Evolutionary conservation across 306 rosid genomes (phyloP), one percentile per base, ranked within the genome.

Genomic region (Vigna reflexopilosa): DNA sequence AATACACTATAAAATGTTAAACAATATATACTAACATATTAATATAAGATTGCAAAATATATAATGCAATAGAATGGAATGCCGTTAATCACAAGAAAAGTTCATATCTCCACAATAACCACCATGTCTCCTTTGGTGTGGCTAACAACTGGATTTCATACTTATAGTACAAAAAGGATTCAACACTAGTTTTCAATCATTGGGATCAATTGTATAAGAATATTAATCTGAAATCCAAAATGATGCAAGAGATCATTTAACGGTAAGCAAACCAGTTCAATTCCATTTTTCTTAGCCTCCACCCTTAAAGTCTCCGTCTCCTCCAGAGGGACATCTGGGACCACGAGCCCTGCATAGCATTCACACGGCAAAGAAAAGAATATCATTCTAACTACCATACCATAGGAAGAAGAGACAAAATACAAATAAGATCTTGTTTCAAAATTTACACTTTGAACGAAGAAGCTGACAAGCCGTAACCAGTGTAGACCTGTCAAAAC

Each of bases 321-420:
- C 80, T 93, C 98, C 59, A 92, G 82, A 52, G 98, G 98, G 78
- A 95, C 98, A 80, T 95, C 98, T 7, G 98, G 98, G 74, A 95
- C 97, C 71, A 95, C 97, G 74, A 95, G 93, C 70, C 98, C 98
- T 91, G 77, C 82, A 83, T 54, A 24, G 34, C 34, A 30, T 30
- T 3, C 72, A 80, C 20, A 63, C 20, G 48, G 10, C 36, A 56
- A 80, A 54, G 38, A 61, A 40, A 72, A 69, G 13, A 50, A 66
- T n/a, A 28, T 56, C 36, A 45, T 30, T 56, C 32, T 3, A 34
- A 79, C 77, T 56, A 34, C 22, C 44, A 77, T 64, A 80, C 44
- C n/a, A 48, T 16, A 59, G 26, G 12, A 32, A 32, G 65, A 26
- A 65, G 54, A 56, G 19, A 61, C 42, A 22, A n/a, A 66, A 51